Conservation (phyloP, 345 rosid genomes). For the Carallia brachiata region DNA sequence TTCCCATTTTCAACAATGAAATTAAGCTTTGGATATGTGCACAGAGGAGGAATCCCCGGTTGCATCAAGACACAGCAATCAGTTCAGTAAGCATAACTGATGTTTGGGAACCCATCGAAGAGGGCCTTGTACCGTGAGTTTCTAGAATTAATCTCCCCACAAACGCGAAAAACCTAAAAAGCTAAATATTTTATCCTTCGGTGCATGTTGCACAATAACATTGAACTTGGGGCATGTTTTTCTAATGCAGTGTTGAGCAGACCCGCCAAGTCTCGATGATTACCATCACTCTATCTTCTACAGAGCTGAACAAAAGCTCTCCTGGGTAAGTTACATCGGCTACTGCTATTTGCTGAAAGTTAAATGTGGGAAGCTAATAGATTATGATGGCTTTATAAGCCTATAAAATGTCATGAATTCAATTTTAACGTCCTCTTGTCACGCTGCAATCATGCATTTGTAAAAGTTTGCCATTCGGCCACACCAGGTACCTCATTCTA, state of each 20-base stretch:
- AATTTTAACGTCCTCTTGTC: too few species aligned
- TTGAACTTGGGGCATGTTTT: neutral
- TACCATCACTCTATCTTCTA: constrained; percentile 73
- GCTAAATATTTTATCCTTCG: too few species aligned
- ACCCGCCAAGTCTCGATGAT: constrained; percentile 94
- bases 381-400: neutral
- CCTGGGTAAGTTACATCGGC: constrained; percentile 63
- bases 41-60: constrained; percentile 70
- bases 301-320: constrained; percentile 62
- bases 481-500: neutral
- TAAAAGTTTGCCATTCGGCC: neutral
- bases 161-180: too few species aligned
- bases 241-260: constrained; percentile 83
- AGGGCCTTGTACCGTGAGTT: constrained; percentile 87
- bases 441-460: neutral
- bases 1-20: too few species aligned
- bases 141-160: neutral
- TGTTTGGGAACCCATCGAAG: constrained; percentile 95
- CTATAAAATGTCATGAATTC: too few species aligned
- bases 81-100: constrained; percentile 90
- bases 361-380: neutral
- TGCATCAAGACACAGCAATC: constrained; percentile 88
- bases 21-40: constrained; percentile 7
- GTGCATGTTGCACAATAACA: too few species aligned
- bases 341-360: neutral